Evolutionary conservation across 2,329 filamentous ascomycete species (phyloP), one percentile per base, ranked within the genome.

Genomic region (Colletotrichum costaricense): DNA sequence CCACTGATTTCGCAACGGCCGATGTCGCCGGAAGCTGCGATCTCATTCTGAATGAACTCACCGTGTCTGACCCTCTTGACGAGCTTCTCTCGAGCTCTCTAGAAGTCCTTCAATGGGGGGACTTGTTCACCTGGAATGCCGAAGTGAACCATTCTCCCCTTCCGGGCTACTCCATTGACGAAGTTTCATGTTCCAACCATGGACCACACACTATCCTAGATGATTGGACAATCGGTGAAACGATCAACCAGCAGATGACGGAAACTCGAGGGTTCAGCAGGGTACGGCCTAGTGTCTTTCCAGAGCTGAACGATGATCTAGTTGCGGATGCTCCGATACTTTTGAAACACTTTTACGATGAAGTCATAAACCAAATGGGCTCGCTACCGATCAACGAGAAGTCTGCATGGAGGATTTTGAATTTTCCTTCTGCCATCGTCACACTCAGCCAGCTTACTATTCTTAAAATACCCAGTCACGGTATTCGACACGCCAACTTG

Each of bases 361-460:
- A 64, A n/a, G 59, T 64, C 3, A 69, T 69, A 19, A 63, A 57
- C 11, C 59, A 69, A 22, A 69, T 69, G 49, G 59, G 67, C 5
- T 69, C 67, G 5, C 14, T 49, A 3, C 67, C 59, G 3, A 63
- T 69, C 26, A 57, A 64, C 33, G 67, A 69, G 33, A 68, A 69
- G 26, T 64, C 67, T 5, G 52, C 49, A 5, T 63, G 52, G 67
- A 63, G 59, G 11, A 64, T 69, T n/a, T 54, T 69, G 35, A 69
- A 63, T 12, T 16, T 49, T 26, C 59, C 49, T 11, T 64, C 58
- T 11, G 52, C 59, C 5, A 69, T 69, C 6, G 52, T 69, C 33
- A 69, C 67, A 6, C n/a, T 69, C 2, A 63, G 49, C 8, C 52
- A 69, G 7, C 19, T 69, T 3, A 63, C 59, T 2, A 57, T 69